Percentiles rank a stretch among this genome's conserved stretches.
phyloP scores from a whole-genome alignment of 768 basidiomycete species.

The Russula brevipes region DNA sequence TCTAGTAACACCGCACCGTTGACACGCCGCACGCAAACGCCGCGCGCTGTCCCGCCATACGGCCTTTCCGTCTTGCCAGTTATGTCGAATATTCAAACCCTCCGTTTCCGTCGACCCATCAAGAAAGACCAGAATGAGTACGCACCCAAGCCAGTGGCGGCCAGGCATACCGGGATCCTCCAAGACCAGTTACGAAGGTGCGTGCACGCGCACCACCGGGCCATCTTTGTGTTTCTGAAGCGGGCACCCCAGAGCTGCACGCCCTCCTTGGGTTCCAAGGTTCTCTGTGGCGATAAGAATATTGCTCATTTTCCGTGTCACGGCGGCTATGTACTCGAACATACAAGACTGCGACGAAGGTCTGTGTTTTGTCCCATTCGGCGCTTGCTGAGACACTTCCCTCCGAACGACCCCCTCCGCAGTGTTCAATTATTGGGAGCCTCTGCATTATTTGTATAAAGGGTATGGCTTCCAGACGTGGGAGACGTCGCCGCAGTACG shows the following conservation, averaged over 20 bases:
- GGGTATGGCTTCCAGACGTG: slow-evolving; percentile 96
- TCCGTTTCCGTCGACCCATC: slow-evolving; percentile 33
- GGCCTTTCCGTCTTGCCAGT: background rate
- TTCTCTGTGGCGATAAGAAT: slow-evolving; percentile 82
- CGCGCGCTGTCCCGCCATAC: background rate
- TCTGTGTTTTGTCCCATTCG: slow-evolving; percentile 28
- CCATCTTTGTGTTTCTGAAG: slow-evolving; percentile 14
- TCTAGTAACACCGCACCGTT: too few relatives aligned
- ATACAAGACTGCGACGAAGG: slow-evolving; percentile 98
- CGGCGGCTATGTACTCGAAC: slow-evolving; percentile 91
- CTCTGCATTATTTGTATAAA: slow-evolving; percentile 82
- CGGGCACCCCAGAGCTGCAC: slow-evolving; percentile 46
- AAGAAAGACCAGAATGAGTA: slow-evolving; percentile 25
- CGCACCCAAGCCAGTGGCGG: slow-evolving; percentile 24
- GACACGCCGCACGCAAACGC: too few relatives aligned
- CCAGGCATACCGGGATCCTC: slow-evolving; percentile 61
- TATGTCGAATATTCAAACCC: slow-evolving; percentile 31
- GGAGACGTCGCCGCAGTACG: slow-evolving; percentile 88
- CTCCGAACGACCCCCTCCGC: background rate
- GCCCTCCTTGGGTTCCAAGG: slow-evolving; percentile 79
- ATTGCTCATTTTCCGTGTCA: slow-evolving; percentile 71
- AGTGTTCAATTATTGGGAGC: slow-evolving; percentile 99
- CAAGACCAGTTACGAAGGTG: slow-evolving; percentile 78
- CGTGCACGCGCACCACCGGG: slow-evolving; percentile 14
- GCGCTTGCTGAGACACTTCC: background rate